Base-by-base conservation (phyloP, 2,329 filamentous ascomycete genomes). In the Xylaria digitata region DNA sequence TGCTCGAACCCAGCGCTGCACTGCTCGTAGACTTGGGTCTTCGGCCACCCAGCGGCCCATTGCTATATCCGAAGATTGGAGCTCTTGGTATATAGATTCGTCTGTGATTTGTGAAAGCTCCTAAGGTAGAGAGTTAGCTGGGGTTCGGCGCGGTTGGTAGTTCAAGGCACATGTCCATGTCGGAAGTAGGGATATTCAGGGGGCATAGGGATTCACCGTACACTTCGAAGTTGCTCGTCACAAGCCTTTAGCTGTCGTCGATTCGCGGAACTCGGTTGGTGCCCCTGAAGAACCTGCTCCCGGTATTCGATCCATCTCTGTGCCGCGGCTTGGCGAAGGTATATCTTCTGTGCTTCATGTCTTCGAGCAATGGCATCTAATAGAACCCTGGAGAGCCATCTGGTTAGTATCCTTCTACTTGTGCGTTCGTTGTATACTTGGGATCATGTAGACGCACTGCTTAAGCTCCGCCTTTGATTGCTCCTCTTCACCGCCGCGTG, bases 331-430 rank as follows among this genome's bases (percentile, higher is more conserved):
- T 90, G 88, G 40, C 87, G 83, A 65, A 88, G 80, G 71, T 86
- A 88, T 71, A 90, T 90, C 80, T 89, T 90, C 71, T 89, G 87
- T 32, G 80, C 87, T 73, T 89, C 86, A 76, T 90, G 88, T 58
- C 88, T 82, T 71, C 88, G 83, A 8, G 87, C 82, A 72, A 84
- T 88, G 23, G 87, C 86, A 72, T 90, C 88, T 46, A 90, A 80
- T 55, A 85, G 79, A 65, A 89, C 82, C 72, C 87, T 89, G 30
- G 43, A 21, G 50, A 66, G 23, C 17, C 54, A 54, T 34, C 8
- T 17, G 42, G 61, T 72, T 9, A 74, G 67, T 61, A 59, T 46
- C 52, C 65, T 49, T 15, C 52, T 54, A 19, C 32, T 6, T 11
- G n/a, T 30, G 9, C 9, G 55, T 32, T 48, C 32, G 40, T 40